These are phyloP conservation scores for Suhomyces bribrorum DNA, from an alignment of 1,139 yeast species.

Conservation along the genomic window DNA sequence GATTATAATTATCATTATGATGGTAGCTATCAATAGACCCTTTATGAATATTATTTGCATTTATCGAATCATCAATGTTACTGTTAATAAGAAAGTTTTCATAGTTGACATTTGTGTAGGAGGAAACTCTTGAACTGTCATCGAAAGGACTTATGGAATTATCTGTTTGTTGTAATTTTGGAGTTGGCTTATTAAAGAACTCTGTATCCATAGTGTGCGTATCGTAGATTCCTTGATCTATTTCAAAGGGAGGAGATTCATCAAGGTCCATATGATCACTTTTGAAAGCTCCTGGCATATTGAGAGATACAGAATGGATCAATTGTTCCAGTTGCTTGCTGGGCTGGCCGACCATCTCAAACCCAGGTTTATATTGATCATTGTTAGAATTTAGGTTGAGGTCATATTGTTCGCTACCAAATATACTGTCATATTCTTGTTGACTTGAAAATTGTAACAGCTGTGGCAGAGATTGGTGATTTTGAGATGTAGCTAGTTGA, in stretches of 20 bases:
- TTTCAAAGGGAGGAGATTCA: conserved; percentile 43
- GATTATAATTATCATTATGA: conserved; percentile 7
- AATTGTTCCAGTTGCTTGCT: conserved; percentile 6
- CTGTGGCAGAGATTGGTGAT: conserved; percentile 5
- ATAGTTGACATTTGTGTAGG: conserved; percentile 11
- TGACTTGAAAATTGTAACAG: conserved; percentile 8
- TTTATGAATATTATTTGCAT: conserved; percentile 5
- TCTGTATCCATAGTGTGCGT: conserved; percentile 5
- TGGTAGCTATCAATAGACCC: conserved; percentile 17
- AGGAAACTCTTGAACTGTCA: conserved; percentile 15
- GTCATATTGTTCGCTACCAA: conserved; percentile 12
- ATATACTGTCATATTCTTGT: conserved; percentile 10
- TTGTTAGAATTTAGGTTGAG: conserved; percentile 6
- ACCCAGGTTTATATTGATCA: conserved; percentile 6
- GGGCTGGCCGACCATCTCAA: conserved; percentile 8
- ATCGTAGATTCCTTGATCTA: conserved; percentile 32
- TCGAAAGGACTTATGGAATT: conserved; percentile 13
- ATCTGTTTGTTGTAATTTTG: conserved; percentile 7
- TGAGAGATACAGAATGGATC: conserved; percentile 17
- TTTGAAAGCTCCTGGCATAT: conserved; percentile 37
- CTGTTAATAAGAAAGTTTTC: conserved; percentile 6
- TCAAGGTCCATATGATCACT: conserved; percentile 40
- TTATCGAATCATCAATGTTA: neutral
- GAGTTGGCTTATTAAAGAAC: conserved; percentile 1
- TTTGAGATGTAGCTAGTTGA: conserved; percentile 3